Evolutionary conservation across 768 basidiomycete species (phyloP).

Genomic region (Paxillus ammoniavirescens): DNA sequence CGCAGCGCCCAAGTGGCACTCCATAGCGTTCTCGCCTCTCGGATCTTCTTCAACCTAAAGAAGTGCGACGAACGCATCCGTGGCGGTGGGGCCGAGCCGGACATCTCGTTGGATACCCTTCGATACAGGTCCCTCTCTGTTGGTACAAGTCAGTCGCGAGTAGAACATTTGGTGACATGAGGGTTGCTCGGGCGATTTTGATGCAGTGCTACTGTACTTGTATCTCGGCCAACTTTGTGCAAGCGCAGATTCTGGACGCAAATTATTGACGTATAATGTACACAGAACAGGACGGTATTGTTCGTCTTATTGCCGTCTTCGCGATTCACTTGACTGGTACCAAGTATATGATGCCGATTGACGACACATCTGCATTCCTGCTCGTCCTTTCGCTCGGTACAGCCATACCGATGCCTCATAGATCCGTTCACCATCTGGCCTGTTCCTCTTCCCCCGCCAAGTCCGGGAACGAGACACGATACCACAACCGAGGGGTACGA

Average conservation of each 20-base stretch:
- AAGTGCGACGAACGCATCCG: slow-evolving; percentile 8
- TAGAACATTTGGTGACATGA: neutral
- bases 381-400: slow-evolving; percentile 77
- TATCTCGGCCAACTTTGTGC: too few species aligned
- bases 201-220: too few species aligned
- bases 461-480: neutral
- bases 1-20: slow-evolving; percentile 27
- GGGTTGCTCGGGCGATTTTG: neutral
- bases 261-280: neutral
- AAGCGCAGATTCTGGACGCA: too few species aligned
- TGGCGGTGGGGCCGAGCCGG: neutral
- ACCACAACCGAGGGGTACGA: slow-evolving; percentile 16
- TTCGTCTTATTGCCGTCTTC: neutral
- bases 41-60: slow-evolving; percentile 29
- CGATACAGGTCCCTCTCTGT: neutral
- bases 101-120: slow-evolving; percentile 8
- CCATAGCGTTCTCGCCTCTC: slow-evolving; percentile 23
- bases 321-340: neutral
- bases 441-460: slow-evolving; percentile 53
- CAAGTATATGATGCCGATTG: slow-evolving; percentile 24
- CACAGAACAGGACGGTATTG: too few species aligned
- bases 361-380: slow-evolving; percentile 76
- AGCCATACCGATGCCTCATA: slow-evolving; percentile 69
- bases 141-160: neutral
- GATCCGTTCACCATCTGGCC: slow-evolving; percentile 70